Evolutionary conservation across 225 moss, liverwort and hornwort genomes (phyloP), one percentile per base, ranked within the genome.

Genomic region (Anthoceros angustus): DNA sequence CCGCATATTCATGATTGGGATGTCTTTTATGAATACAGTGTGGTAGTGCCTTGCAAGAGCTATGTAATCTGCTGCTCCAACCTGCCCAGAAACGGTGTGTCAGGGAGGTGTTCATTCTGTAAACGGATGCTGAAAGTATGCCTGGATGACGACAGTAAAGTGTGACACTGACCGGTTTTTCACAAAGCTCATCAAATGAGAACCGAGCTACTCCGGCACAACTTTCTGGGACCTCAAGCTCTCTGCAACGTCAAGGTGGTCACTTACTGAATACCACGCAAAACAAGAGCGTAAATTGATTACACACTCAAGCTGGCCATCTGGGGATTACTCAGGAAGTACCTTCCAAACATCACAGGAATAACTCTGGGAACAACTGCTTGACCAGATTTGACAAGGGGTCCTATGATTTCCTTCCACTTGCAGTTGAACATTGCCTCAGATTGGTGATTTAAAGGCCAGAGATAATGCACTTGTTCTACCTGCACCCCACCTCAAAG

Each of bases 321-420:
- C 12, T 62, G 5, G 63, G 9, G 39, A 39, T 46, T 0, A 55
- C 2, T 55, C n/a, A 15, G 23, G 55, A 18, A 55, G 7, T 55
- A 94, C 94, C 94, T 90, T 82, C 90, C 94, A 77, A 94, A 94
- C 90, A 94, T 90, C 62, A 94, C 87, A 46, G 86, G 83, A 70
- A 94, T 79, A 64, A 65, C 74, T 0, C 76, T 83, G 40, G 84
- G 69, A 40, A 67, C 64, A 72, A 78, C 66, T 10, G 69, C 68
- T 14, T 43, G 68, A 70, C 65, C 60, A 41, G 64, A 70, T 40
- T 77, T 68, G 55, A 26, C 65, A 32, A 73, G 64, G 0, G 55
- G 42, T 42, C 61, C 62, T 42, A 69, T 80, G 45, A 80, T 69
- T 42, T 76, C 74, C 68, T 79, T 74, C 94, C 94, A 90, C 50